A percentile compares a stretch with the other conserved stretches of the same genome.
These are phyloP conservation scores for Tylopilus orsonianus DNA, from an alignment of 1,284 basidiomycete genomes.

Conservation along the genomic window DNA sequence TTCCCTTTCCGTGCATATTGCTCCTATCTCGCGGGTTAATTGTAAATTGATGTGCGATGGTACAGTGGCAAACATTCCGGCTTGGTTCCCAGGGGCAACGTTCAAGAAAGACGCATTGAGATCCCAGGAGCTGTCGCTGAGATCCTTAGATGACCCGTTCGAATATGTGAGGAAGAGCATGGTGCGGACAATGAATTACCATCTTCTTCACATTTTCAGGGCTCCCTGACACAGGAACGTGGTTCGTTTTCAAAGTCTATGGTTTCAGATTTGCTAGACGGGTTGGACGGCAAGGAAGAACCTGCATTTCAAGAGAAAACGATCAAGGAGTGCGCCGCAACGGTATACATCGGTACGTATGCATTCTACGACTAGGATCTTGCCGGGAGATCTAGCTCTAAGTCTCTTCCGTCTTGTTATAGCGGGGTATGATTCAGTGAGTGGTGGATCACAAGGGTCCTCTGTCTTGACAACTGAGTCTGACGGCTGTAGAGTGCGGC, in stretches of 20 bases:
- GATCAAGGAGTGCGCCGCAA: conserved; percentile 33
- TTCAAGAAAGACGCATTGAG: conserved; percentile 30
- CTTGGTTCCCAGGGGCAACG: conserved; percentile 31
- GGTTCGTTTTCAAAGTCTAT: conserved; percentile 33
- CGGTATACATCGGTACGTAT: conserved; percentile 28
- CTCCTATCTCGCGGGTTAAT: not conserved
- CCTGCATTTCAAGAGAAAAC: conserved; percentile 20
- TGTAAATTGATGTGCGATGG: conserved; percentile 5
- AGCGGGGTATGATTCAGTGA: conserved; percentile 32
- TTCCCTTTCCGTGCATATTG: conserved; percentile 31
- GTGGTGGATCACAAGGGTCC: conserved; percentile 1
- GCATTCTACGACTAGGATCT: not conserved
- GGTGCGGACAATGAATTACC: conserved; percentile 17
- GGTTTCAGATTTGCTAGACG: conserved; percentile 31
- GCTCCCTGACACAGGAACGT: conserved; percentile 15
- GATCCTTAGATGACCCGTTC: conserved; percentile 27
- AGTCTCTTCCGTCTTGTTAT: not conserved
- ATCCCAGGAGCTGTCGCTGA: conserved; percentile 29
- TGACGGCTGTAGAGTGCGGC: conserved; percentile 23
- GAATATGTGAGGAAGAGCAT: conserved; percentile 29
- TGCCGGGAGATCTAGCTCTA: conserved; percentile 2
- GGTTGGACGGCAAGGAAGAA: conserved; percentile 16
- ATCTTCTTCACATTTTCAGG: not conserved
- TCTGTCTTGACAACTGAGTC: not conserved
- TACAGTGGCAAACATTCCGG: conserved; percentile 27